Conservation (phyloP, 2,329 filamentous ascomycete species). For the Paraconiothyrium sp. region DNA sequence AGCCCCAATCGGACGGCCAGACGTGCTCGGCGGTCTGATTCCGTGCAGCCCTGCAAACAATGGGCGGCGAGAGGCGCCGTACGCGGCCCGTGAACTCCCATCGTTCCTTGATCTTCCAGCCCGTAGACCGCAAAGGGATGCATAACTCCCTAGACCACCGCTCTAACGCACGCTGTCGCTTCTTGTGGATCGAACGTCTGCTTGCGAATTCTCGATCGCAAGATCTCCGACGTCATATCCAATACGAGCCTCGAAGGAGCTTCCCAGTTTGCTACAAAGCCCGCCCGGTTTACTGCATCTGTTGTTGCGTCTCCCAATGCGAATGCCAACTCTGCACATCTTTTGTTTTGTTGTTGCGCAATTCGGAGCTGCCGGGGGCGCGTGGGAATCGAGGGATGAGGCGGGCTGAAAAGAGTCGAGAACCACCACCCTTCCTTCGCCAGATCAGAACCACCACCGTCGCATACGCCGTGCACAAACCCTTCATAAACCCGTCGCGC, state of each 20-base stretch:
- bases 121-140: conserved; percentile 38
- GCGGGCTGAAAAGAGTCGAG: conserved; percentile 46
- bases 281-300: conserved; percentile 9
- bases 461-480: conserved; percentile 43
- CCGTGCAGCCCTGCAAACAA: conserved; percentile 41
- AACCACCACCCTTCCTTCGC: conserved; percentile 35
- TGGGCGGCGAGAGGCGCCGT: conserved; percentile 28
- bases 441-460: conserved; percentile 7
- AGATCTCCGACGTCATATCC: conserved; percentile 44
- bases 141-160: conserved; percentile 43
- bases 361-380: conserved; percentile 36
- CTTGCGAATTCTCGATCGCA: conserved; percentile 38
- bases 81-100: conserved; percentile 41
- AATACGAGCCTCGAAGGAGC: conserved; percentile 32
- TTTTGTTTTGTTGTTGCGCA: conserved; percentile 14
- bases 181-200: conserved; percentile 41
- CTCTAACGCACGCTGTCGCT: conserved; percentile 37
- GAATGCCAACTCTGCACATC: conserved; percentile 19
- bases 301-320: background rate
- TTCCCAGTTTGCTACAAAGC: conserved; percentile 36
- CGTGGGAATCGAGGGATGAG: conserved; percentile 15
- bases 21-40: conserved; percentile 39
- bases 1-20: conserved; percentile 39
- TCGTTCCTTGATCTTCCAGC: conserved; percentile 30
- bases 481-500: conserved; percentile 37